Conservation (phyloP, 2,329 filamentous ascomycete genomes). For the Pseudonectria buxi region DNA sequence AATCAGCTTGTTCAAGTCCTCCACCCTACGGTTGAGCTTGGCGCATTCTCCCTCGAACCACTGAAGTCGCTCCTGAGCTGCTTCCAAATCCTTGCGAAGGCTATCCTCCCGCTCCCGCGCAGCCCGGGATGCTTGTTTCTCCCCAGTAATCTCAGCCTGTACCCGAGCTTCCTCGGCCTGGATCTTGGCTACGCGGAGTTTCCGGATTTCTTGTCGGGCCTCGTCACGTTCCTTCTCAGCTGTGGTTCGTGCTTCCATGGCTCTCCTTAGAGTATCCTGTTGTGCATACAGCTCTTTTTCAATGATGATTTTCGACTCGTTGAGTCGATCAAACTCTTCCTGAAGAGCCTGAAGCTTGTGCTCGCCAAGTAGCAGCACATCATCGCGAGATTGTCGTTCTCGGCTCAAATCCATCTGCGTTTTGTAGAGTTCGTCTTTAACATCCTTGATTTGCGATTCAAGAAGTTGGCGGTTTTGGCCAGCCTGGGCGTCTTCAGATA, state of each 20-base stretch:
- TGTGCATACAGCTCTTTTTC: slow-evolving; percentile 97
- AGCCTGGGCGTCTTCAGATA: slow-evolving; percentile 83
- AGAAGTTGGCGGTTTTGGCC: slow-evolving; percentile 74
- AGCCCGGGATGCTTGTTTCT: slow-evolving; percentile 69
- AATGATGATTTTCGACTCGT: slow-evolving; percentile 93
- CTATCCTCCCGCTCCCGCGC: slow-evolving; percentile 75
- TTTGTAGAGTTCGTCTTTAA: slow-evolving; percentile 79
- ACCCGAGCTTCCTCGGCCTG: slow-evolving; percentile 80
- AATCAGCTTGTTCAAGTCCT: slow-evolving; percentile 80
- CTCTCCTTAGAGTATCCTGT: slow-evolving; percentile 81
- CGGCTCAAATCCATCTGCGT: slow-evolving; percentile 83
- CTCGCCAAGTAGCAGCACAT: slow-evolving; percentile 83
- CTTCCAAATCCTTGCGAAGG: slow-evolving; percentile 72
- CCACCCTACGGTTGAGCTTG: slow-evolving; percentile 71
- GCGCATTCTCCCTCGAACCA: slow-evolving; percentile 75
- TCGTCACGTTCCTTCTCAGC: slow-evolving; percentile 87
- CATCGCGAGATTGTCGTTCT: slow-evolving; percentile 87
- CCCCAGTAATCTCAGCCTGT: slow-evolving; percentile 72
- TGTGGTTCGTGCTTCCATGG: slow-evolving; percentile 70
- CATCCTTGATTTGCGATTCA: slow-evolving; percentile 77
- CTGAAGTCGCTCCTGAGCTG: slow-evolving; percentile 66
- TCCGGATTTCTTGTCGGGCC: slow-evolving; percentile 77
- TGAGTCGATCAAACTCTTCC: slow-evolving; percentile 77
- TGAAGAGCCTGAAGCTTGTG: slow-evolving; percentile 79
- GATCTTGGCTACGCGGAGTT: slow-evolving; percentile 73